A percentile compares a stretch with the other conserved stretches of the same genome.
phyloP scores from a whole-genome alignment of 148 eudicot species.

The Salicornia ramosissima region DNA sequence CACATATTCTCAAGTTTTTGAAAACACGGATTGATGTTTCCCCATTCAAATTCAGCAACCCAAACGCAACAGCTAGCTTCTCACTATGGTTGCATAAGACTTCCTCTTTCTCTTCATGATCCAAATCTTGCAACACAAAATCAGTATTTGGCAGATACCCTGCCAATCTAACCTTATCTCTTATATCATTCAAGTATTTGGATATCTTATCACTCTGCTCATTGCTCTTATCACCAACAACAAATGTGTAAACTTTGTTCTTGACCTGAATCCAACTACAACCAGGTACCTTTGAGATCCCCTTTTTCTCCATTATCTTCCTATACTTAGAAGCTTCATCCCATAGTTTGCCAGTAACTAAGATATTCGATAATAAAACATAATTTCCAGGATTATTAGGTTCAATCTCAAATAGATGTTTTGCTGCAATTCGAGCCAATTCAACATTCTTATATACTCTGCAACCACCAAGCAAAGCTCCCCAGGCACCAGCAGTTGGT shows the following conservation, averaged over 20 bases:
- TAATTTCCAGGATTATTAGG: constrained; percentile 81
- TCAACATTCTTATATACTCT: constrained; percentile 72
- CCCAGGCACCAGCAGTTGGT: constrained; percentile 78
- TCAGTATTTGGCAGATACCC: constrained; percentile 68
- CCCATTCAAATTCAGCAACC: constrained; percentile 61
- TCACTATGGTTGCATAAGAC: constrained; percentile 73
- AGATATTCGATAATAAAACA: constrained; percentile 55
- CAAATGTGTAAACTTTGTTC: constrained; percentile 57
- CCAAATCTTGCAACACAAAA: constrained; percentile 76
- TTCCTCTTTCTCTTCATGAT: constrained; percentile 71
- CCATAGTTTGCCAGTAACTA: constrained; percentile 58
- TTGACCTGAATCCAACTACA: constrained; percentile 79
- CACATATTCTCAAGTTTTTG: constrained; percentile 79
- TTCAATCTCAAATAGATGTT: constrained; percentile 53
- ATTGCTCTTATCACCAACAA: constrained; percentile 67
- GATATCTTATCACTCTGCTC: constrained; percentile 54
- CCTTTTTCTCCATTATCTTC: constrained; percentile 58
- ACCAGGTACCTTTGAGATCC: constrained; percentile 67
- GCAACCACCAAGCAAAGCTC: constrained; percentile 79
- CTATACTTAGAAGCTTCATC: constrained; percentile 65
- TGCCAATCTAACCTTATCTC: constrained; percentile 54
- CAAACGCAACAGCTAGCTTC: constrained; percentile 82
- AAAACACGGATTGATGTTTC: constrained; percentile 59
- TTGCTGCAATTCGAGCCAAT: constrained; percentile 62
- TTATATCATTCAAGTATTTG: constrained; percentile 49